Evolutionary conservation across 345 rosid genomes (phyloP).

Genomic region (Cardamine occulta): DNA sequence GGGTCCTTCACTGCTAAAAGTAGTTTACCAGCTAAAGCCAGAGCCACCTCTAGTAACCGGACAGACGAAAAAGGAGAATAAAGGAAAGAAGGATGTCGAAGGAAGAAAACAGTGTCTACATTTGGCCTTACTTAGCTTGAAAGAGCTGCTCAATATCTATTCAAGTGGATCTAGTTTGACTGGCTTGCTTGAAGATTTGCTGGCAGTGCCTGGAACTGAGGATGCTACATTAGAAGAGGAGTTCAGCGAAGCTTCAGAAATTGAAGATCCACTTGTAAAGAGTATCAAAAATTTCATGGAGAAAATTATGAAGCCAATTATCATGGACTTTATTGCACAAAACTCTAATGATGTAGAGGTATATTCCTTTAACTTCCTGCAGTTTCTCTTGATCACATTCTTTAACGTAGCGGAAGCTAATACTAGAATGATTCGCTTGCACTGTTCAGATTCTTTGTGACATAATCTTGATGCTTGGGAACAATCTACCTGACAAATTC

Average conservation of each 20-base stretch:
- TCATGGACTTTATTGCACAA: constrained; percentile 54
- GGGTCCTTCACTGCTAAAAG: constrained; percentile 67
- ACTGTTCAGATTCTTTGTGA: constrained; percentile 65
- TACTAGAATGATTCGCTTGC: constrained; percentile 14
- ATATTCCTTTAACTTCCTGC: constrained; percentile 26
- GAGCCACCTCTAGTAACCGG: constrained; percentile 42
- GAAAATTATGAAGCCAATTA: constrained; percentile 61
- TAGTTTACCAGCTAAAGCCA: constrained; percentile 57
- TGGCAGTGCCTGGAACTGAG: constrained; percentile 51
- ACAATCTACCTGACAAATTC: constrained; percentile 56
- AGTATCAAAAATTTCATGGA: constrained; percentile 51
- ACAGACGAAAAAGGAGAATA: constrained; percentile 48
- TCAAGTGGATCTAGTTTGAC: constrained; percentile 47
- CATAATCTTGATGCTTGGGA: constrained; percentile 52
- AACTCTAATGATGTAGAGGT: constrained; percentile 67
- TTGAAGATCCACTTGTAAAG: constrained; percentile 56
- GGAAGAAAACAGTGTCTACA: constrained; percentile 60
- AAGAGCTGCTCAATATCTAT: constrained; percentile 59
- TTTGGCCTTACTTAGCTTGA: constrained; percentile 67
- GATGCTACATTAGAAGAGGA: constrained; percentile 52
- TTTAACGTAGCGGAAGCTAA: constrained; percentile 15
- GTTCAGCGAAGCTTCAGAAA: constrained; percentile 44
- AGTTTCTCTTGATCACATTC: constrained; percentile 15
- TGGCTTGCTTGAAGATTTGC: constrained; percentile 63
- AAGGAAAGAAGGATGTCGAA: constrained; percentile 50